Conservation (phyloP, 495 filamentous ascomycete species). For the Neurospora sp. region DNA sequence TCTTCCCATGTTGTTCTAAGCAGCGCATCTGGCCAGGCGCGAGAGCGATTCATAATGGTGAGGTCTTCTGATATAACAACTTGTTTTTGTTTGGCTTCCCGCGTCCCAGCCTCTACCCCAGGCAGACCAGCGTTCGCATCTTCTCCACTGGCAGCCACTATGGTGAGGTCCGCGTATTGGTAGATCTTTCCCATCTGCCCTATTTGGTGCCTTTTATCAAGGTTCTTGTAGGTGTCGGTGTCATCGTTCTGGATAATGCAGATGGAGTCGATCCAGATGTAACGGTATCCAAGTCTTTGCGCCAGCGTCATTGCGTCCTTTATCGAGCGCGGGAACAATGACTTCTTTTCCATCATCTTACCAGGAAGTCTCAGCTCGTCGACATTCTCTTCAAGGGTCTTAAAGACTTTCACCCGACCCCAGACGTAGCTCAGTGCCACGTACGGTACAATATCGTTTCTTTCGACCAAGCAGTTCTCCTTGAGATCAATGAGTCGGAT, state of each 20-base stretch:
- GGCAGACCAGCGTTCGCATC: background rate
- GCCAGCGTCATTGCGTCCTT: background rate
- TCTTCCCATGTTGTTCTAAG: background rate
- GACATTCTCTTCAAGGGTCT: background rate
- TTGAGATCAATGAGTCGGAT: background rate
- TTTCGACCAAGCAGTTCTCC: background rate
- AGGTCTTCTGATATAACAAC: background rate
- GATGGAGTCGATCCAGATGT: constrained; percentile 17
- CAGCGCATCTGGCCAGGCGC: background rate
- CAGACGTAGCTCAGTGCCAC: background rate
- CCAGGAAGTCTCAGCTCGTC: background rate
- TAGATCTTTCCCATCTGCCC: constrained; percentile 14
- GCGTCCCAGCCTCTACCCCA: background rate
- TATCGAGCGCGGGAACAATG: background rate
- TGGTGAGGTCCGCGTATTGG: background rate
- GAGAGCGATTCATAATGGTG: background rate
- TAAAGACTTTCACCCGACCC: background rate
- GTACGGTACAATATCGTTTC: background rate
- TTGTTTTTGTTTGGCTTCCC: background rate
- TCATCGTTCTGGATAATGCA: constrained; percentile 22
- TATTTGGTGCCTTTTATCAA: constrained; percentile 13
- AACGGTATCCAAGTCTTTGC: background rate
- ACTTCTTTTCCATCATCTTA: background rate
- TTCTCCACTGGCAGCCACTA: background rate
- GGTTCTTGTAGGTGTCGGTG: constrained; percentile 3